Base-by-base conservation (phyloP, 768 basidiomycete genomes). In the Mycena galericulata region DNA sequence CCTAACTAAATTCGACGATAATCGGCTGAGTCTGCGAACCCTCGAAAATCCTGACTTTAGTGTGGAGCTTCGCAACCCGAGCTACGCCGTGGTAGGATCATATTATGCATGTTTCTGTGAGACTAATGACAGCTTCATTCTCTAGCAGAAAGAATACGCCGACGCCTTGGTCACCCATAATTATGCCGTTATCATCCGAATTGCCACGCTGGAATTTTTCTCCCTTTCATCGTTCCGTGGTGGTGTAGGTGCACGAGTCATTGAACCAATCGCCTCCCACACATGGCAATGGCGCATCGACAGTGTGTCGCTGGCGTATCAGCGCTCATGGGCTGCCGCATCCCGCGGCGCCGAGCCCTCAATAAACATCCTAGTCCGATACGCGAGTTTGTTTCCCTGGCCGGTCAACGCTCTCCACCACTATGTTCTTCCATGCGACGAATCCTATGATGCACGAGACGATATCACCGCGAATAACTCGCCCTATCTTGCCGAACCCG, bases 361-460 rank as follows among this genome's bases (percentile, higher is more conserved):
- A 0, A 80, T 92, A 61, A 84, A 84, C 69, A 76, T 92, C 20
- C 80, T 89, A 46, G 74, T 91, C 22, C 89, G 92, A 18, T 92
- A 88, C 72, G 85, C 84, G 15, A 88, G 86, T 74, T 81, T 79
- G 59, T 87, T 85, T 66, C 90, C 90, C 3, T 92, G 90, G 91
- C 89, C 90, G 0, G 85, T 89, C 68, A 92, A 93, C 75, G 77
- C 88, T 27, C 81, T 92, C n/a, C 89, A 92, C 70, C 87, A 89
- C 75, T 90, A 85, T 73, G 74, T 83, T 36, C 80, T 93, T 18
- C 75, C 74, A 2, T 84, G 86, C 0, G 87, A 89, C 73, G 69
- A 77, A 4, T 61, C 74, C 8, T 87, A 82, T 72, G 69, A 75
- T 32, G 64, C 68, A 18, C 62, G 67, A 27, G 62, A 68, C 22